phyloP scores from a whole-genome alignment of 106 monocot species.

The Dendrobium huoshanense region DNA sequence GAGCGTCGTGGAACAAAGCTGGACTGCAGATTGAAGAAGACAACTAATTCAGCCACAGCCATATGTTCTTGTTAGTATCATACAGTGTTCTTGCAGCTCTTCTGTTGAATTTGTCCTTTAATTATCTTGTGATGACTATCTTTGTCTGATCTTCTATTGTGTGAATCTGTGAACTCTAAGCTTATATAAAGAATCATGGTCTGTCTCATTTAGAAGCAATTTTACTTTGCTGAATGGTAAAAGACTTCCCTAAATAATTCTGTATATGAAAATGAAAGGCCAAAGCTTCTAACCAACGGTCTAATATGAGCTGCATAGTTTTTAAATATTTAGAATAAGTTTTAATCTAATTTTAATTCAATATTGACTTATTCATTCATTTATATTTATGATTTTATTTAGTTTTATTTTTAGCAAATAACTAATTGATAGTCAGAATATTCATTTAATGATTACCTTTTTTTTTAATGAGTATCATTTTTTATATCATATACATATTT shows the following conservation, averaged over 20 bases:
- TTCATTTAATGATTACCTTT: too few species aligned
- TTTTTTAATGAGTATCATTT: too few species aligned
- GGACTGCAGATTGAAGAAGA: slow-evolving; percentile 30
- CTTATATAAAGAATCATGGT: not conserved
- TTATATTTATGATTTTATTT: too few species aligned
- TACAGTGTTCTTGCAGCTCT: not conserved
- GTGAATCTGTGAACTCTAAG: not conserved
- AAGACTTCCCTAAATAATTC: not conserved
- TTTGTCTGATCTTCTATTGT: not conserved
- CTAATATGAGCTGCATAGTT: too few species aligned
- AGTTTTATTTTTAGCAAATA: too few species aligned
- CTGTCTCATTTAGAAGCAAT: not conserved
- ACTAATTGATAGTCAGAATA: too few species aligned
- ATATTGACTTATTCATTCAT: too few species aligned
- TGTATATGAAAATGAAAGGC: too few species aligned
- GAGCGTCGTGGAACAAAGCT: slow-evolving; percentile 25
- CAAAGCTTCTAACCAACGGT: too few species aligned
- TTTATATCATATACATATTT: too few species aligned
- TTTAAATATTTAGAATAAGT: too few species aligned
- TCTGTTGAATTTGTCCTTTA: not conserved
- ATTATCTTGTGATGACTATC: slow-evolving; percentile 5
- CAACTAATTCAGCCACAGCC: not conserved
- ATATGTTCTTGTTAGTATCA: not conserved
- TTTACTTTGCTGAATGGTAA: not conserved
- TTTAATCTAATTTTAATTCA: too few species aligned